A percentile compares a stretch with the other conserved stretches of the same genome.
Evolutionary conservation across 805 yeast genomes (phyloP).

Genomic region (Starmerella bombicola): DNA sequence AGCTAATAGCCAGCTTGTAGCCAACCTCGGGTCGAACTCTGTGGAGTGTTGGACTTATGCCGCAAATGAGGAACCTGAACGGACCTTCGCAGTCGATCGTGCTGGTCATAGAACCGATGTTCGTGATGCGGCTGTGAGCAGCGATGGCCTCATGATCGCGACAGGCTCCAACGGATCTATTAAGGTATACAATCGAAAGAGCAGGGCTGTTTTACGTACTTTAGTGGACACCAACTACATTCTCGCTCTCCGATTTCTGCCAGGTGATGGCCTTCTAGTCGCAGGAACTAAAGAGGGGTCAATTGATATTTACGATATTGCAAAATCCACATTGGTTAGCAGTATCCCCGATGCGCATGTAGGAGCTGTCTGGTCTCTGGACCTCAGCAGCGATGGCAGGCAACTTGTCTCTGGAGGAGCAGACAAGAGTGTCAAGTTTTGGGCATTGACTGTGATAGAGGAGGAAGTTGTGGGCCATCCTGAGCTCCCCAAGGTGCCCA

Average conservation of each 20-base stretch:
- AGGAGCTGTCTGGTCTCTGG: slow-evolving; percentile 81
- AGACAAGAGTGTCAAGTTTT: slow-evolving; percentile 78
- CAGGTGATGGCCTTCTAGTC: slow-evolving; percentile 80
- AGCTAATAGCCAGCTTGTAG: slow-evolving; percentile 45
- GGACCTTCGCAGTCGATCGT: slow-evolving; percentile 47
- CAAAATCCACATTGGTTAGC: slow-evolving; percentile 63
- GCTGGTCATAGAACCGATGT: slow-evolving; percentile 87
- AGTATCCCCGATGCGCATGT: slow-evolving; percentile 58
- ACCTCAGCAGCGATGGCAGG: slow-evolving; percentile 74
- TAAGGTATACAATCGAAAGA: slow-evolving; percentile 75
- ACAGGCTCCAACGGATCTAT: slow-evolving; percentile 84
- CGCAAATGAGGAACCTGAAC: slow-evolving; percentile 20
- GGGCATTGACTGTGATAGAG: slow-evolving; percentile 61
- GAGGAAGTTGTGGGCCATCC: slow-evolving; percentile 53
- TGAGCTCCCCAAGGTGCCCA: slow-evolving; percentile 38
- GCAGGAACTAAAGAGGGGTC: slow-evolving; percentile 83
- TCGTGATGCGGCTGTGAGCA: slow-evolving; percentile 68
- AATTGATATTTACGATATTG: slow-evolving; percentile 72
- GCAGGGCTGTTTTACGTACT: slow-evolving; percentile 66
- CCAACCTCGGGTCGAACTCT: slow-evolving; percentile 60
- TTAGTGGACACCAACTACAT: slow-evolving; percentile 77
- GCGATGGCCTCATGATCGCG: slow-evolving; percentile 66
- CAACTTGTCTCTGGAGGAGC: slow-evolving; percentile 84
- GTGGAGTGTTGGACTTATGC: slow-evolving; percentile 51
- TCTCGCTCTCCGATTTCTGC: slow-evolving; percentile 64